Evolutionary conservation across 2,329 filamentous ascomycete species (phyloP), one percentile per base, ranked within the genome.

Genomic region (Fusarium sterilihyphosum): DNA sequence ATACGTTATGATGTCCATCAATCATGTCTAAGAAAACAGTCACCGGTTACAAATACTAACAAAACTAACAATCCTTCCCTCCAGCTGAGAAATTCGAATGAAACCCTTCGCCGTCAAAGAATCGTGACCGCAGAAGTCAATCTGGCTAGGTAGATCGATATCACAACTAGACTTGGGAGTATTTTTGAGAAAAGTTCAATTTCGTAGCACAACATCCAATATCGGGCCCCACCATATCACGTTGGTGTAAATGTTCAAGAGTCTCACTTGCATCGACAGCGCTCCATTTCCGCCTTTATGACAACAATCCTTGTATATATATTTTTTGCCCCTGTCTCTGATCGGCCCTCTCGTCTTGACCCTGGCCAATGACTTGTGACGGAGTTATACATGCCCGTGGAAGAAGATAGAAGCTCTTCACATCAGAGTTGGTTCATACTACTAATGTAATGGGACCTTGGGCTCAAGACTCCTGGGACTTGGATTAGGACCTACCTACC

Each of bases 231-330:
- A 33, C 37, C 56, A 37, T 38, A 29, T 63, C 43, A 33, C 29
- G 37, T 58, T 56, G 31, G 63, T 62, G 50, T 50, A 50, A 46
- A 57, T 46, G 62, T 24, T 59, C 11, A 52, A 58, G 57, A 56
- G 62, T 70, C 60, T 69, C 65, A 49, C 63, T 57, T 67, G 52
- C 67, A 74, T 69, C 64, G 67, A 75, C 63, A 72, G 66, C 74
- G 50, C 67, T 65, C 57, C 47, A 67, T 53, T 76, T 77, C 71
- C 71, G 69, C 46, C 41, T 65, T 49, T 66, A 44, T 44, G 61
- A 52, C 26, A 49, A 72, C 35, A 49, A 69, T 67, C 72, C 74
- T 60, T 77, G 71, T 63, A 24, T 29, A 65, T 65, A 26, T 35
- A 35, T 35, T 16, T 35, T 43, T 22, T 57, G 57, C 73, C 66